A percentile compares a stretch with the other conserved stretches of the same genome.
Evolutionary conservation across 2,329 filamentous ascomycete genomes (phyloP).

Genomic region (Calonectria honghensis): DNA sequence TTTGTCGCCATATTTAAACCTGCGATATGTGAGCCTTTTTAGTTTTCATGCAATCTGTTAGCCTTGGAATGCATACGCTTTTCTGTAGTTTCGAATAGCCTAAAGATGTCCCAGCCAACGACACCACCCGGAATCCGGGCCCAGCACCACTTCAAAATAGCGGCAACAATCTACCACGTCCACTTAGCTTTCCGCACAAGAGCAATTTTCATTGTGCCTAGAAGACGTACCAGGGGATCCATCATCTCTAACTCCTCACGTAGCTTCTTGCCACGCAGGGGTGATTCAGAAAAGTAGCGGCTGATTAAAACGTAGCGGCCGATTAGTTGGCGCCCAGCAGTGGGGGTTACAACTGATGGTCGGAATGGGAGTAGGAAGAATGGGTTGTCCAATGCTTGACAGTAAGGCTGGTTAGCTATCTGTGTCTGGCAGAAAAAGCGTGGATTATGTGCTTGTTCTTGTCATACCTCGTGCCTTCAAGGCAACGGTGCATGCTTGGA

Average conservation of each 20-base stretch:
- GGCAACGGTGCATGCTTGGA: neutral
- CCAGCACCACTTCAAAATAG: slow-evolving; percentile 7
- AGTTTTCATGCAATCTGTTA: neutral
- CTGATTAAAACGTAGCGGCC: neutral
- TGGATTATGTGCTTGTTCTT: neutral
- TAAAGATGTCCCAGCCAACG: neutral
- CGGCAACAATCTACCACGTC: neutral
- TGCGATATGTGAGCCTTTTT: neutral
- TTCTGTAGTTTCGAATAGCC: neutral
- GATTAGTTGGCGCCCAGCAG: neutral
- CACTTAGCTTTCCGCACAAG: neutral
- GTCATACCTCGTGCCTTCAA: neutral
- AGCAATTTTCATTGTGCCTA: neutral
- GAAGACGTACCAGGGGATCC: neutral
- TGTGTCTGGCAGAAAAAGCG: neutral
- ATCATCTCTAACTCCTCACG: neutral
- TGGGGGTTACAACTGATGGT: neutral
- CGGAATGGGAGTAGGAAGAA: neutral
- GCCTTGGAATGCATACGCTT: neutral
- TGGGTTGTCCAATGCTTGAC: neutral
- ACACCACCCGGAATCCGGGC: slow-evolving; percentile 9
- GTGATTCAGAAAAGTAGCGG: neutral
- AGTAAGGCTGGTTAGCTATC: neutral
- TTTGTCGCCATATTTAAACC: neutral
- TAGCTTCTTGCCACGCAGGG: neutral